Evolutionary conservation across 2,329 filamentous ascomycete species (phyloP), one percentile per base, ranked within the genome.

Genomic region (Lachnellula arida): DNA sequence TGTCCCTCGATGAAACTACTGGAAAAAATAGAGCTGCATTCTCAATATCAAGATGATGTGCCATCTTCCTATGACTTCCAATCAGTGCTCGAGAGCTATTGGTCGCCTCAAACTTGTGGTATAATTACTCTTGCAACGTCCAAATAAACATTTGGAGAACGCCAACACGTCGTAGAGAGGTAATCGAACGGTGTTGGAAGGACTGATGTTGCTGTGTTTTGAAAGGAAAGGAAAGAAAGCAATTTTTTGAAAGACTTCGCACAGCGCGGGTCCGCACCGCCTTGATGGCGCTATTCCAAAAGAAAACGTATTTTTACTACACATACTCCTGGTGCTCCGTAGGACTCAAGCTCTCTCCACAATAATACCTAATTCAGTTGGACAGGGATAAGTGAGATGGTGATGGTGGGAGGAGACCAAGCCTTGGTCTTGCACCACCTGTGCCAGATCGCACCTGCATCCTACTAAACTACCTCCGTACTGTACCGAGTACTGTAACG

Each of bases 101-200:
- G 65, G 66, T 70, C 63, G 61, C 66, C 68, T 70, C 68, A 70
- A 70, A 70, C 68, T 64, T 68, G 67, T 65, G 68, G 65, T 67
- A 37, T 55, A 52, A 59, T 60, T 67, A 48, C 49, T 69, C 67
- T 70, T 60, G 67, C 68, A 69, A 69, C 67, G 59, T 53, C 63
- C 60, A 56, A 64, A 62, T 51, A 49, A 32, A 58, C 62, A 54
- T 56, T 54, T 63, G 60, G 63, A 59, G 65, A 59, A 63, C 61
- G 56, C 61, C 67, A 66, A 68, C 64, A 67, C 63, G 40, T 63
- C 60, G 62, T 59, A 42, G 62, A 51, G 53, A 53, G 53, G 58
- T 35, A 54, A 63, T 58, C 61, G 63, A 61, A 44, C 51, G 47
- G 61, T 65, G 66, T 61, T 68, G 65, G 62, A 59, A 67, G 63